Base-by-base conservation (phyloP, 805 yeast genomes). In the Saturnispora halmiae region DNA sequence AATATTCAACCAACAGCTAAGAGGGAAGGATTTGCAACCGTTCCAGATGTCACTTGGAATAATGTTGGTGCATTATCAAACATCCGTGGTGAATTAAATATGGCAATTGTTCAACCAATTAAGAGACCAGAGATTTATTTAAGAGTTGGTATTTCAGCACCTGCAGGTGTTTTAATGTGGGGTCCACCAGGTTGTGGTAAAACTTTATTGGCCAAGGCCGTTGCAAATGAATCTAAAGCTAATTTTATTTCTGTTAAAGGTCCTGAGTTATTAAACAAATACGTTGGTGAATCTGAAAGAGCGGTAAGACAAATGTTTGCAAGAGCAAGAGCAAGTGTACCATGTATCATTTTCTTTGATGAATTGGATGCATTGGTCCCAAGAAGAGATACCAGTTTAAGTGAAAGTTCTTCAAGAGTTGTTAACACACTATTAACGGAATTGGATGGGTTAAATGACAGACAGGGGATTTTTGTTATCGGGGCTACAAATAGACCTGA, bases 131-230 rank as follows among this genome's bases (percentile, higher is more conserved):
- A 90, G 47, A 64, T 90, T 16, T 92, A 83, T 56, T 79, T 77
- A 47, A 77, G 79, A 44, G 96, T 88, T 9, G 98, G 98, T 60
- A 88, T 92, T 32, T 77, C 86, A 41, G 96, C 96, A 0, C 97
- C 97, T 2, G 87, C 95, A 0, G 98, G 98, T 43, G 98, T 92
- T 1, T 64, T 92, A 20, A 73, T 92, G 69, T 92, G 98, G 98
- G 98, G 98, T 0, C 98, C 98, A 2, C 98, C 98, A 3, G 98
- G 98, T 28, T 92, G 97, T 65, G 98, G 98, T 71, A 92, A 92
- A 58, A 92, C 98, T 0, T 67, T 92, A 37, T 67, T 92, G 22
- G 97, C 97, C 1, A 92, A 92, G 55, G 98, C 98, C 2, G 97
- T 92, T 3, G 98, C 98, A 9, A 90, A 90, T 58, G 97, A 92